These are phyloP conservation scores for Royoungia palumana DNA, from an alignment of 768 basidiomycete genomes.

Conservation along the genomic window DNA sequence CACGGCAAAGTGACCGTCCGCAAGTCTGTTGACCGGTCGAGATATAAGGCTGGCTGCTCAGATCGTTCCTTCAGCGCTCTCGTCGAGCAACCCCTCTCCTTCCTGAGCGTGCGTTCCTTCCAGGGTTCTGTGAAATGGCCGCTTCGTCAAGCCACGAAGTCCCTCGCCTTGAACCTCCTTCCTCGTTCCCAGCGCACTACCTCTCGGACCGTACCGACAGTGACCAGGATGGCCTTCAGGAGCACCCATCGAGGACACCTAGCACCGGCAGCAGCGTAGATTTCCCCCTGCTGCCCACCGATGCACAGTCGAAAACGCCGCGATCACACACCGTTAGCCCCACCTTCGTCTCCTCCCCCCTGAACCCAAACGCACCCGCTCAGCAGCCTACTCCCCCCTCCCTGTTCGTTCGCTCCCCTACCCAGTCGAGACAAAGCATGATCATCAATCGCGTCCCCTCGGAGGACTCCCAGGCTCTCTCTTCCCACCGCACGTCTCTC, in stretches of 20 bases:
- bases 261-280: conserved; percentile 26
- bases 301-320: conserved; percentile 14
- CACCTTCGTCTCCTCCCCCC: conserved; percentile 49
- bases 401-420: conserved; percentile 32
- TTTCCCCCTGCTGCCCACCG: conserved; percentile 27
- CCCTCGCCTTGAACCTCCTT: too few relatives aligned
- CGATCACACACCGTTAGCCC: conserved; percentile 24
- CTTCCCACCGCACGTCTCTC: conserved; percentile 20
- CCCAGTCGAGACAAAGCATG: conserved; percentile 40
- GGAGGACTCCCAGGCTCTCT: conserved; percentile 43
- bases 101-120: neutral
- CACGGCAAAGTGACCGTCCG: conserved; percentile 3
- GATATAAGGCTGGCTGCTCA: conserved; percentile 3
- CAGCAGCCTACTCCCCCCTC: conserved; percentile 11
- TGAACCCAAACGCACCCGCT: conserved; percentile 41
- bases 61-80: neutral
- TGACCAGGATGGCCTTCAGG: conserved; percentile 4
- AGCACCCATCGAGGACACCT: conserved; percentile 17
- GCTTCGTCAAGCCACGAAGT: conserved; percentile 51
- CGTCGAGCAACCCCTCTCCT: neutral
- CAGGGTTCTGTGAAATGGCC: conserved; percentile 22
- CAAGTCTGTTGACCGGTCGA: neutral
- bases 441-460: conserved; percentile 43
- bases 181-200: neutral
- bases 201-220: conserved; percentile 4